Evolutionary conservation across 495 filamentous ascomycete species (phyloP), one percentile per base, ranked within the genome.

Genomic region (Rostrohypoxylon terebratum): DNA sequence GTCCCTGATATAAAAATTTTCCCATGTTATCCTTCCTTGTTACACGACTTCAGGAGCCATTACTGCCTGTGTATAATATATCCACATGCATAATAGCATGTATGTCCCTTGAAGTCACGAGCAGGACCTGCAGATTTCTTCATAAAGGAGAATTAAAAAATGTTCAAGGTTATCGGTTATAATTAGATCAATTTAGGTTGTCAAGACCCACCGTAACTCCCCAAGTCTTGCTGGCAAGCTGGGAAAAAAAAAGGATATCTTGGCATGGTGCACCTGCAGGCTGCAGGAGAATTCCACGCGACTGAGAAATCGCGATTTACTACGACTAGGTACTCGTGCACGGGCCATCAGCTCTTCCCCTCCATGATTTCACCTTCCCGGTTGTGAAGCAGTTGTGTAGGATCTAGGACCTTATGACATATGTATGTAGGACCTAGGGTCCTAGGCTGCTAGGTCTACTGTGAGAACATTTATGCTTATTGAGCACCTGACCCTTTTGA

Each of bases 151-250:
- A 42, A 40, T n/a, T 53, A 23, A 50, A 50, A 25, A 13, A 5
- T 28, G 28, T 28, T 28, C 28, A 28, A n/a, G n/a, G 18, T 25
- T n/a, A n/a, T n/a, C n/a, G n/a, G 18, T 53, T 73, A 73, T 69
- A 68, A 68, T 73, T 68, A 73, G 70, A 73, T 53, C 28, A 28
- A 18, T 23, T 36, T 44, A 28, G 54, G 60, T 47, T 58, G 44
- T 44, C 11, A 53, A 42, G 68, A 59, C 62, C 66, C 71, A 73
- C 71, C 44, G 45, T 50, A 63, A 48, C 66, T 65, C 65, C 62
- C 65, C 62, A 42, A 57, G 42, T 66, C 62, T 66, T 66, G 34
- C 33, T 61, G 34, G 31, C 42, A 13, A 45, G n/a, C 42, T 45
- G 42, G 42, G 42, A 45, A 45, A 69, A 20, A n/a, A 18, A 18